Evolutionary conservation across 495 filamentous ascomycete species (phyloP), one percentile per base, ranked within the genome.

Genomic region (Penicillium cosmopolitanum): DNA sequence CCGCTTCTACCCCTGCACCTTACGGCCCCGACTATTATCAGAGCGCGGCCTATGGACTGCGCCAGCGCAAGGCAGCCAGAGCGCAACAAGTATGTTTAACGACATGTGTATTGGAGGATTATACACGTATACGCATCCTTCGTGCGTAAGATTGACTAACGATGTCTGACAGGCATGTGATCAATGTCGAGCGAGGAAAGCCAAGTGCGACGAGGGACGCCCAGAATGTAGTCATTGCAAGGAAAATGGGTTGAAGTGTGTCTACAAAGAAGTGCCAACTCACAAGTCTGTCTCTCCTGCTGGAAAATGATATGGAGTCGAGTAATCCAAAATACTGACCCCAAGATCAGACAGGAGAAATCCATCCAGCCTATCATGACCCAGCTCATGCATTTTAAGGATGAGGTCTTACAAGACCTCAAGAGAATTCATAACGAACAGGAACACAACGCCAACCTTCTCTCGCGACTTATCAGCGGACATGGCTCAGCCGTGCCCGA

Each of bases 121-220:
- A 13, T 38, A 12, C 15, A 38, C 10, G 4, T 13, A 44, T 44
- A 16, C n/a, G 15, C 5, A 44, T 13, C 36, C 42, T 44, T 15
- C 18, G n/a, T 9, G 9, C 5, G 16, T 9, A 44, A 2, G 16
- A 19, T 44, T 16, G 8, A 18, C 42, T 44, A 44, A 44, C 16
- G n/a, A 44, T 44, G 16, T 44, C 15, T 5, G 16, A n/a, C 42
- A 86, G 84, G 84, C 84, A 25, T 87, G 84, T 58, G 84, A 87
- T 60, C 81, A 82, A 67, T 87, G 84, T 64, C 82, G 84, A 62
- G 72, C 81, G 18, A 77, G 84, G 56, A 87, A 87, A 63, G 83
- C 84, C n/a, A 87, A 87, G 64, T 87, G 84, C 56, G 84, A 87
- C 46, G 84, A 87, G 66, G 82, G 83, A 31, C 77, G 84, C 43